phyloP scores from a whole-genome alignment of 2,329 filamentous ascomycete genomes.

The Fusarium albidum region DNA sequence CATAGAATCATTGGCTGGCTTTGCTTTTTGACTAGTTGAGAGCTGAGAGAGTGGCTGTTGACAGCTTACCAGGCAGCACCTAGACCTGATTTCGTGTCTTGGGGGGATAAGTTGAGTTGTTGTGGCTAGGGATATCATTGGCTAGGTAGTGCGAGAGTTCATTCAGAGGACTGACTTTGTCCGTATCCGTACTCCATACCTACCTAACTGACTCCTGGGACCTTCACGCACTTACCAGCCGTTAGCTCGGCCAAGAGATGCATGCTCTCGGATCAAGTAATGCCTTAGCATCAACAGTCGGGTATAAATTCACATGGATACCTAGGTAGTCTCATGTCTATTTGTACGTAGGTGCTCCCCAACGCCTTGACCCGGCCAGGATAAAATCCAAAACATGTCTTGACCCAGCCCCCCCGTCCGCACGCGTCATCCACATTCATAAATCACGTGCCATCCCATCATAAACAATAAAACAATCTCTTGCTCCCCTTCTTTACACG shows the following conservation, averaged over 20 bases:
- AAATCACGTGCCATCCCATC: constrained; percentile 23
- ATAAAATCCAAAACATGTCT: constrained; percentile 16
- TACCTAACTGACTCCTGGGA: too few relatives aligned
- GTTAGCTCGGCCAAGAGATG: too few relatives aligned
- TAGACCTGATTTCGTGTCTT: neutral
- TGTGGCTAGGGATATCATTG: constrained; percentile 7
- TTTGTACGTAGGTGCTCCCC: constrained; percentile 29
- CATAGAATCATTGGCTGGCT: constrained; percentile 7
- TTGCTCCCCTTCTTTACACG: constrained; percentile 19
- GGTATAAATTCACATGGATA: constrained; percentile 13
- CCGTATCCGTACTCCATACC: too few relatives aligned
- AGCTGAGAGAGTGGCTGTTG: constrained; percentile 6
- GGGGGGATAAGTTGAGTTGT: constrained; percentile 1
- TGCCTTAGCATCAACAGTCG: constrained; percentile 25
- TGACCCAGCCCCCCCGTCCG: constrained; percentile 11
- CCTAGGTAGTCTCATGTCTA: constrained; percentile 18
- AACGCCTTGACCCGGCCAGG: constrained; percentile 36
- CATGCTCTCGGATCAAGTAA: neutral
- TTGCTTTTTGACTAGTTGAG: constrained; percentile 1
- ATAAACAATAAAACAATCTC: too few relatives aligned
- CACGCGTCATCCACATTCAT: constrained; percentile 32
- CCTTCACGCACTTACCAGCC: too few relatives aligned
- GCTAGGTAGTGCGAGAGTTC: constrained; percentile 17
- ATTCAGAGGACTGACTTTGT: too few relatives aligned
- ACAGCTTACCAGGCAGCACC: neutral